Evolutionary conservation across 345 rosid species (phyloP), one percentile per base, ranked within the genome.

Genomic region (Eutrema japonicum): DNA sequence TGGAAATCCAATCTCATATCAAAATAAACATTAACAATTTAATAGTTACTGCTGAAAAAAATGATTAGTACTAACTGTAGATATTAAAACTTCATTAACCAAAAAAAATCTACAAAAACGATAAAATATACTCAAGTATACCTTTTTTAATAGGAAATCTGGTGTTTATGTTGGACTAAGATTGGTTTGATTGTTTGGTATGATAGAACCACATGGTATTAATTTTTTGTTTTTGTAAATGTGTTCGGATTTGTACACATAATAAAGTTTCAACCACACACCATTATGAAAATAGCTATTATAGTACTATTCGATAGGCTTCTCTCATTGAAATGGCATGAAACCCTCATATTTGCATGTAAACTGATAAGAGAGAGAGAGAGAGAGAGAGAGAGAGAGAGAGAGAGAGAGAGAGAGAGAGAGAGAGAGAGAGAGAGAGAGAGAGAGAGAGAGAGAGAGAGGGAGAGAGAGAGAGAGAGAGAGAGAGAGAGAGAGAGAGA

Each of bases 301-400:
- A n/a, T 36, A 71, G 11, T 33, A 37, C 18, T 40, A 71, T 3
- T 51, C 45, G 52, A 41, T 29, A 22, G 43, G 37, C 16, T 62
- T 50, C 42, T 50, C 50, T 50, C 68, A 71, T 6, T 42, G 32
- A 22, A 61, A 51, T 41, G 42, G 52, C 45, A 71, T 61, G 45
- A 30, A 42, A 18, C 62, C 50, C 60, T 18, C 18, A 18, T 18
- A 18, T 18, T 18, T 18, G 18, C 18, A 18, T 18, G 18, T 18
- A 18, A 18, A 18, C 18, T 18, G 18, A 18, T 18, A 18, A 18
- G 32, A 30, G 32, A 7, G 42, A 4, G 62, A 30, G 16, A 53
- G 30, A 55, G 56, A 70, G 36, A 22, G 8, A 11, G n/a, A 33
- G 52, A 13, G 18, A 18, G 18, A 18, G 18, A 18, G 18, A 18